phyloP scores from a whole-genome alignment of 495 filamentous ascomycete species.

The Neurospora sp. region DNA sequence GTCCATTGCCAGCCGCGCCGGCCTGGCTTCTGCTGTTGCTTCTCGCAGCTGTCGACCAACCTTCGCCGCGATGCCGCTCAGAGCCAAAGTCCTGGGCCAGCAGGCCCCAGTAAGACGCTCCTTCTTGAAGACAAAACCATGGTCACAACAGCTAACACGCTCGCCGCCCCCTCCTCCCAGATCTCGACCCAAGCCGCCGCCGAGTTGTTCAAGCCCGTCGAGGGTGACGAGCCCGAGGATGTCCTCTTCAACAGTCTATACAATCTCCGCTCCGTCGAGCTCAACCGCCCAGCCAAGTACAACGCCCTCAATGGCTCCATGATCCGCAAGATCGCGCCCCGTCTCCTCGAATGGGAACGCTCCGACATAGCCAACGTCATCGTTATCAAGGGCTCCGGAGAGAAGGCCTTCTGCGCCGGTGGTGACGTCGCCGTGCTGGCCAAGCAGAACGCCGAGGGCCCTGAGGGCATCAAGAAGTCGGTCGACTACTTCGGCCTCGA shows the following conservation, averaged over 20 bases:
- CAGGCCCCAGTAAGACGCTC: conserved; percentile 37
- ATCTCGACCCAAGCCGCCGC: conserved; percentile 42
- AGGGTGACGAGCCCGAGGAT: conserved; percentile 73
- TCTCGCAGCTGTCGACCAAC: conserved; percentile 22
- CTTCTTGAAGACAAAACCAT: not conserved
- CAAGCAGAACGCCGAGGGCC: conserved; percentile 54
- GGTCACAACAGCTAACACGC: not conserved
- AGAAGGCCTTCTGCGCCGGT: conserved; percentile 82
- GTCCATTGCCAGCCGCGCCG: conserved; percentile 29
- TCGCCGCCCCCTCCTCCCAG: conserved; percentile 24
- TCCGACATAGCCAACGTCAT: conserved; percentile 88
- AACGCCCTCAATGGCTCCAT: conserved; percentile 91
- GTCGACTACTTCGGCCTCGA: conserved; percentile 80
- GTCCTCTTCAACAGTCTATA: conserved; percentile 82
- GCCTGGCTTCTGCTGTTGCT: conserved; percentile 26
- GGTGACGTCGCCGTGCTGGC: conserved; percentile 80
- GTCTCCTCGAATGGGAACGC: conserved; percentile 85
- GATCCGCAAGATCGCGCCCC: conserved; percentile 81
- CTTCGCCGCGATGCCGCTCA: conserved; percentile 64
- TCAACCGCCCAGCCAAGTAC: conserved; percentile 83
- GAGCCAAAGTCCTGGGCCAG: conserved; percentile 65
- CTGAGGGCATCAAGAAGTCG: conserved; percentile 58
- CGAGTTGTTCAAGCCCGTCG: conserved; percentile 29
- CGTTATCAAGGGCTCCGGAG: conserved; percentile 79
- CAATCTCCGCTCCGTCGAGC: conserved; percentile 83